Evolutionary conservation across 2,329 filamentous ascomycete species (phyloP), one percentile per base, ranked within the genome.

Genomic region (Diaporthe sp.): DNA sequence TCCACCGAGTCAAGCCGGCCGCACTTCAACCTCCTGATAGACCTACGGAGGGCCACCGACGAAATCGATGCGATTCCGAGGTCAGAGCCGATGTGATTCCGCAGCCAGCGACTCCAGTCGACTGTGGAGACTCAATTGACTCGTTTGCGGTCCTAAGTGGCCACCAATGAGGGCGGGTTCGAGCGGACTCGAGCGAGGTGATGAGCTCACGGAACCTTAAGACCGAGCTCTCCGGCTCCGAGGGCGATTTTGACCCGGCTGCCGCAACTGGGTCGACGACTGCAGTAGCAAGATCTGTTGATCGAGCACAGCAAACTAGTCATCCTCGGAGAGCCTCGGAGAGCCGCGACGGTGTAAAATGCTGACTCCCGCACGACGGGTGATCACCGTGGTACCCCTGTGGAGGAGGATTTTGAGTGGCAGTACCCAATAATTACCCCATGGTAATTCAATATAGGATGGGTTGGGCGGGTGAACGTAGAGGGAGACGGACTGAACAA

Each of bases 351-450:
- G 31, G 34, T 28, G 34, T 31, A 39, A 2, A 9, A 55, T 55
- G 5, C 8, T 70, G n/a, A n/a, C 15, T 5, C 34, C 49, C 22
- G n/a, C 49, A 9, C 34, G 65, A 15, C 49, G 65, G 34, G 34
- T 70, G 65, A 70, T 70, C 31, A 8, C 47, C 47, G 31, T 37
- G 44, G 63, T 34, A 53, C 28, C 31, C 34, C n/a, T n/a, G 22
- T 3, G 44, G n/a, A 53, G 10, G n/a, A 6, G 34, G 4, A 12
- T 17, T 49, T 15, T 28, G 4, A 39, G 22, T 4, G 31, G 49
- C 10, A 42, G 49, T 4, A 4, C 22, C 3, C 31, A 39, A 20
- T 25, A 42, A 22, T 12, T 28, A 31, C n/a, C 13, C 34, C 15
- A 22, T 42, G 9, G 8, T 22, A 20, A 1, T 22, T 42, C 47